Percentiles rank a stretch among this genome's conserved stretches.
These are phyloP conservation scores for Gamsiella multidivaricata DNA, from an alignment of 192 early-diverging fungal genomes.

Conservation along the genomic window DNA sequence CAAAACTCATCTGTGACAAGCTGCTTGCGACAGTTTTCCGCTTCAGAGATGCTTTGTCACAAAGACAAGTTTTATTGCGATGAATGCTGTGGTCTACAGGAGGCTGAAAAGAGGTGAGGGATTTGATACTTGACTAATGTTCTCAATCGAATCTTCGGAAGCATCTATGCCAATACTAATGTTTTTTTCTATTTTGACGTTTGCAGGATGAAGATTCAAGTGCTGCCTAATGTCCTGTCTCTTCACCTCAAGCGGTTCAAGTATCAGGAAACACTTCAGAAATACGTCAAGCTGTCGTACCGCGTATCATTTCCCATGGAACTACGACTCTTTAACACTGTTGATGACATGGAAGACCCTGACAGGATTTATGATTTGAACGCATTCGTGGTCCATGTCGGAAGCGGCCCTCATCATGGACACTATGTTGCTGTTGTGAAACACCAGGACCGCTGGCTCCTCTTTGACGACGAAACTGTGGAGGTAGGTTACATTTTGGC, in stretches of 20 bases:
- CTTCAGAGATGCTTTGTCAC: slow-evolving; percentile 92
- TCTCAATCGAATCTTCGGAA: neutral
- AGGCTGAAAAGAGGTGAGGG: slow-evolving; percentile 88
- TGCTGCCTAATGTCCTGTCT: slow-evolving; percentile 92
- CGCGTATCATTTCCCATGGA: slow-evolving; percentile 95
- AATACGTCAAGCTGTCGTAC: slow-evolving; percentile 94
- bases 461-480: slow-evolving; percentile 98
- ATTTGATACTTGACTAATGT: no score
- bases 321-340: slow-evolving; percentile 93
- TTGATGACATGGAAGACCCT: slow-evolving; percentile 88
- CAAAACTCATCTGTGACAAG: slow-evolving; percentile 94
- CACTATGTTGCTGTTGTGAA: slow-evolving; percentile 96
- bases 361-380: slow-evolving; percentile 90
- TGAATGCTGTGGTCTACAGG: slow-evolving; percentile 92
- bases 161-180: neutral
- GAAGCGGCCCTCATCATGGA: slow-evolving; percentile 95
- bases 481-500: slow-evolving; percentile 65
- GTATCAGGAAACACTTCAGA: slow-evolving; percentile 91
- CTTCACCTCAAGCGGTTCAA: slow-evolving; percentile 98
- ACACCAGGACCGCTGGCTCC: slow-evolving; percentile 86
- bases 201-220: slow-evolving; percentile 92
- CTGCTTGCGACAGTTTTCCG: slow-evolving; percentile 97
- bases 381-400: slow-evolving; percentile 95
- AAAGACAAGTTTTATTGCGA: slow-evolving; percentile 99
- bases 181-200: neutral